phyloP scores from a whole-genome alignment of 1,284 basidiomycete genomes.

The Ceratobasidium papillatum region DNA sequence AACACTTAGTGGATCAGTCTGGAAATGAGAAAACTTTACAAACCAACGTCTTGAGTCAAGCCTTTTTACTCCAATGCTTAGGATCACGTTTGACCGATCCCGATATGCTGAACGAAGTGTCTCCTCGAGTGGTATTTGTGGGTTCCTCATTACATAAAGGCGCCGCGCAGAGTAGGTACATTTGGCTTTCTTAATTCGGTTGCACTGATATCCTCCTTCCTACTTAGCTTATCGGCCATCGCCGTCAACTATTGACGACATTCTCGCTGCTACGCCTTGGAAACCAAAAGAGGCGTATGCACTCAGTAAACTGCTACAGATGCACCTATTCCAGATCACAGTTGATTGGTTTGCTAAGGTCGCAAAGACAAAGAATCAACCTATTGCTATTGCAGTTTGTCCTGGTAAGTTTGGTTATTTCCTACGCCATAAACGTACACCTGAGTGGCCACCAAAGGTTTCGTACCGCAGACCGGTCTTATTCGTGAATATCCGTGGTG shows the following conservation, averaged over 20 bases:
- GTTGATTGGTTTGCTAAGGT: conserved; percentile 33
- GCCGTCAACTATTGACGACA: conserved; percentile 33
- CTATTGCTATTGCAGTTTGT: conserved; percentile 39
- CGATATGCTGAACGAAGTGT: not conserved
- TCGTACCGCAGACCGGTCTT: conserved; percentile 44
- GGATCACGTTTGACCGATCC: conserved; percentile 28
- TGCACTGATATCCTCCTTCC: not conserved
- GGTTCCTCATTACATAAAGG: conserved; percentile 41
- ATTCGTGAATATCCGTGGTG: conserved; percentile 36
- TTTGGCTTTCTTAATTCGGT: not conserved
- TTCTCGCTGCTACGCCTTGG: conserved; percentile 22
- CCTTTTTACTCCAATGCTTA: conserved; percentile 40
- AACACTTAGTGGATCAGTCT: conserved; percentile 3
- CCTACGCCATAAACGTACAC: not conserved
- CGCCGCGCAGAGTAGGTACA: conserved; percentile 37
- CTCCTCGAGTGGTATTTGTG: conserved; percentile 42
- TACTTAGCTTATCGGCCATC: conserved; percentile 21
- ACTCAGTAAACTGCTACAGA: conserved; percentile 44
- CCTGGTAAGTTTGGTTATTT: conserved; percentile 39
- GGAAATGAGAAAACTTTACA: conserved; percentile 44
- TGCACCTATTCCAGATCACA: conserved; percentile 39
- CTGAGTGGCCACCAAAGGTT: conserved; percentile 25
- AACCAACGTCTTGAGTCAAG: conserved; percentile 45
- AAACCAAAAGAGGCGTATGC: conserved; percentile 13
- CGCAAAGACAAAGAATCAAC: not conserved